Conservation (phyloP, 805 yeast genomes). For the Osmozyma mogii region DNA sequence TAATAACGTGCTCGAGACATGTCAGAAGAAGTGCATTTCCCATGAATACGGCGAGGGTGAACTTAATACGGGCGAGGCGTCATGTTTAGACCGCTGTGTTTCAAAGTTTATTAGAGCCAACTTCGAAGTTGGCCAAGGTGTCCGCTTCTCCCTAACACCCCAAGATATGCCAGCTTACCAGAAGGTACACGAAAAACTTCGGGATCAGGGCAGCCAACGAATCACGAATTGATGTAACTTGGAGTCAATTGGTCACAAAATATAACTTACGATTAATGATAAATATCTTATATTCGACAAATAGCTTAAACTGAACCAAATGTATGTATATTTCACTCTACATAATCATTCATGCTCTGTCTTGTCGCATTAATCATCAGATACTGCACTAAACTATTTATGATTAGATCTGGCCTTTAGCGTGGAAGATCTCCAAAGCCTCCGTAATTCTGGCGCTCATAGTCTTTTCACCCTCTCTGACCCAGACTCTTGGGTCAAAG, state of each 20-base stretch:
- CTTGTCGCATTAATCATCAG: background rate
- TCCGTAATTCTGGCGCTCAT: slow-evolving; percentile 80
- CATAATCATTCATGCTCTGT: too few species aligned
- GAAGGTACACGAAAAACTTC: slow-evolving; percentile 13
- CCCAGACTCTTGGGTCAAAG: slow-evolving; percentile 99
- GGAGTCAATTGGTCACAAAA: too few species aligned
- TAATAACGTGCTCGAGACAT: slow-evolving; percentile 46
- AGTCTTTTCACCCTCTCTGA: slow-evolving; percentile 99
- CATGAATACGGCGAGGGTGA: slow-evolving; percentile 82
- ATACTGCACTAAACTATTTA: background rate
- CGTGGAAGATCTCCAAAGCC: slow-evolving; percentile 83
- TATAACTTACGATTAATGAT: too few species aligned
- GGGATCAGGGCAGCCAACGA: too few species aligned
- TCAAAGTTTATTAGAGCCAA: slow-evolving; percentile 74
- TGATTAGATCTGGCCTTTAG: slow-evolving; percentile 49
- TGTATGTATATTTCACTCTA: too few species aligned
- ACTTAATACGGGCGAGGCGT: slow-evolving; percentile 72
- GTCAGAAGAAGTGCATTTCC: slow-evolving; percentile 75
- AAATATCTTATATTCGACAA: too few species aligned
- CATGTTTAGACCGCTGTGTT: slow-evolving; percentile 83
- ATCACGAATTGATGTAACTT: too few species aligned
- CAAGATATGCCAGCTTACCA: slow-evolving; percentile 34
- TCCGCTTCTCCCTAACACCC: slow-evolving; percentile 17
- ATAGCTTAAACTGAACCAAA: too few species aligned
- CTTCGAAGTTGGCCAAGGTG: slow-evolving; percentile 49